Evolutionary conservation across 2,329 filamentous ascomycete species (phyloP).

Genomic region (Lachnellula hyalina): DNA sequence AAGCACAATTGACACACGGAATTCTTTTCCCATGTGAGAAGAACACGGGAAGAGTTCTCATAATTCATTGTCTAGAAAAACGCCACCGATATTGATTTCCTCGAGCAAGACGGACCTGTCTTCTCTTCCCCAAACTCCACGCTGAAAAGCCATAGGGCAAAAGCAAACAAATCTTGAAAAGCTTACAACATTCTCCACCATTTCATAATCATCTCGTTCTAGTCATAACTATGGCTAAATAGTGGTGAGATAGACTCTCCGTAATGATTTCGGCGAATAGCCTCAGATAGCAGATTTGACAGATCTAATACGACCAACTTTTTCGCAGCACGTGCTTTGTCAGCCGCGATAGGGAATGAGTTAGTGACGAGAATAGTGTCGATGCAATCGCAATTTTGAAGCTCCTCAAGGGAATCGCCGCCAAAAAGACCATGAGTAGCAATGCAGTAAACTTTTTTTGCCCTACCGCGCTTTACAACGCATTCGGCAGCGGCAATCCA

Average conservation of each 20-base stretch:
- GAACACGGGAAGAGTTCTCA: neutral
- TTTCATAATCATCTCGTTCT: constrained; percentile 28
- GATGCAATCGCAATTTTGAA: constrained; percentile 90
- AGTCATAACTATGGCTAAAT: constrained; percentile 27
- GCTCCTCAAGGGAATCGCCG: constrained; percentile 79
- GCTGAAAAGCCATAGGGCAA: constrained; percentile 20
- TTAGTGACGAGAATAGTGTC: constrained; percentile 94
- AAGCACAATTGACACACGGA: constrained; percentile 4
- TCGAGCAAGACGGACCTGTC: constrained; percentile 14
- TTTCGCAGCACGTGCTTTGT: constrained; percentile 62
- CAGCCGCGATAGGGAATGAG: constrained; percentile 83
- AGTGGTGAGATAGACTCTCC: constrained; percentile 65
- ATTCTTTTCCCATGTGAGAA: constrained; percentile 4
- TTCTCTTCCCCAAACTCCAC: constrained; percentile 22
- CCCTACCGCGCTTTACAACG: constrained; percentile 85
- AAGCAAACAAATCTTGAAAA: constrained; percentile 42
- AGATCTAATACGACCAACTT: constrained; percentile 90
- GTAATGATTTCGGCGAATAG: constrained; percentile 93
- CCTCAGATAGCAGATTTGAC: constrained; percentile 81
- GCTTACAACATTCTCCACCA: constrained; percentile 37
- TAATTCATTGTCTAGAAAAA: constrained; percentile 11
- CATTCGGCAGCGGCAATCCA: constrained; percentile 98
- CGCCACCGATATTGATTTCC: constrained; percentile 15
- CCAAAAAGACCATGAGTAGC: constrained; percentile 95
- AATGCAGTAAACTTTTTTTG: constrained; percentile 95